phyloP scores from a whole-genome alignment of 352 stramenopile species.

The Phytophthora colocasiae region DNA sequence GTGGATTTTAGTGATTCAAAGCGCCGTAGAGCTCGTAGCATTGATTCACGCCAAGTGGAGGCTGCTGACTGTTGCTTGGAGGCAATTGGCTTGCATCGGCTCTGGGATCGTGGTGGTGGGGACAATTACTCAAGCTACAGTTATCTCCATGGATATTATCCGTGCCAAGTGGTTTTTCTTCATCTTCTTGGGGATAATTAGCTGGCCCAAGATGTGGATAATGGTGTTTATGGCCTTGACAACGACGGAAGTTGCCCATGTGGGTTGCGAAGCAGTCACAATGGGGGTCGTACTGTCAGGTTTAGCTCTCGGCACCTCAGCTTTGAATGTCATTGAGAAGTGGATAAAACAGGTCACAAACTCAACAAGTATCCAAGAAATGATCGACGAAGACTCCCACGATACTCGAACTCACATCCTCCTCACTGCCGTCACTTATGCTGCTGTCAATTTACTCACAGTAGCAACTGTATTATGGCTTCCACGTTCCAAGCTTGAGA shows the following conservation, averaged over 20 bases:
- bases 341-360: slow-evolving; percentile 39
- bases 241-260: slow-evolving; percentile 61
- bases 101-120: slow-evolving; percentile 37
- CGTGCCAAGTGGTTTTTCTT: slow-evolving; percentile 57
- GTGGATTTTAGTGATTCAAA: slow-evolving; percentile 37
- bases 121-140: slow-evolving; percentile 38
- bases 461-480: slow-evolving; percentile 32
- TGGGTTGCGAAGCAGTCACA: slow-evolving; percentile 59
- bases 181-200: slow-evolving; percentile 32
- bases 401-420: slow-evolving; percentile 38
- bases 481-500: slow-evolving; percentile 47
- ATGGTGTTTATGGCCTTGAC: slow-evolving; percentile 49
- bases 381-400: slow-evolving; percentile 36
- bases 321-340: slow-evolving; percentile 31
- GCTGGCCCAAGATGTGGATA: slow-evolving; percentile 50
- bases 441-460: slow-evolving; percentile 40
- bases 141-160: slow-evolving; percentile 44
- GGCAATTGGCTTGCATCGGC: slow-evolving; percentile 38
- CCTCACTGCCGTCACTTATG: slow-evolving; percentile 24
- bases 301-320: slow-evolving; percentile 45
- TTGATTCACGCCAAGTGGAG: slow-evolving; percentile 51
- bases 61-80: slow-evolving; percentile 52
- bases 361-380: slow-evolving; percentile 20
- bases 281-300: slow-evolving; percentile 61
- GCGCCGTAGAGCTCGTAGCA: slow-evolving; percentile 36